phyloP scores from a whole-genome alignment of 495 filamentous ascomycete genomes.

The Xylaria intraflava region DNA sequence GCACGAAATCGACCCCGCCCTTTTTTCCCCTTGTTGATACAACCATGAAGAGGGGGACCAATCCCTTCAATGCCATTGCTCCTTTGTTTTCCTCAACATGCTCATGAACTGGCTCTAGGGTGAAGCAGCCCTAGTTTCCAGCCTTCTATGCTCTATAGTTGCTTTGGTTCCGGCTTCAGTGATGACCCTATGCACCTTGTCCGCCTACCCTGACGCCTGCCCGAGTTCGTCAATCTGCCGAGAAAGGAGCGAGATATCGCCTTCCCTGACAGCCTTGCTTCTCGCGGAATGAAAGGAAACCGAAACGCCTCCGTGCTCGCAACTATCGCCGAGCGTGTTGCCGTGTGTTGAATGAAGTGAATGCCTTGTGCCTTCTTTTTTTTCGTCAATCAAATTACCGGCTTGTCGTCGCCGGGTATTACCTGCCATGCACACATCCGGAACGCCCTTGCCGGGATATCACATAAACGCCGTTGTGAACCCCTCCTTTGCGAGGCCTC shows the following conservation, averaged over 20 bases:
- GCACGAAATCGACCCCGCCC: neutral
- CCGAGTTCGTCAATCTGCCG: neutral
- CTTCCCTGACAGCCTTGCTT: neutral
- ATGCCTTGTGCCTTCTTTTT: too few relatives aligned
- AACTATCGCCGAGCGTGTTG: too few relatives aligned
- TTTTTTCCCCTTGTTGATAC: neutral
- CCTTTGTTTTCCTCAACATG: neutral
- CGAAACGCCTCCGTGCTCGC: neutral
- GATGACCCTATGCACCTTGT: neutral
- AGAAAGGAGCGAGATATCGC: neutral
- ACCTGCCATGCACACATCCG: slow-evolving; percentile 2
- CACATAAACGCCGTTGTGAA: neutral
- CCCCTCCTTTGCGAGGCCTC: neutral
- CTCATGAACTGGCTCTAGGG: neutral
- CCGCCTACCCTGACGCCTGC: neutral
- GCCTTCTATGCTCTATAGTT: neutral
- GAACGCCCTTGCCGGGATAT: slow-evolving; percentile 9
- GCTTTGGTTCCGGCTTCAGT: neutral
- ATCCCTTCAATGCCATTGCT: neutral
- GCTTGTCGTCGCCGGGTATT: neutral
- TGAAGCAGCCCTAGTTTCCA: too few relatives aligned
- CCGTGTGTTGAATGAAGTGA: neutral
- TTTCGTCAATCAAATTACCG: neutral
- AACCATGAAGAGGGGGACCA: neutral
- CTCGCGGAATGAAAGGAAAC: neutral